Percentiles rank a stretch among this genome's conserved stretches.
phyloP scores from a whole-genome alignment of 257 asterid species.

The Solanum rostratum region DNA sequence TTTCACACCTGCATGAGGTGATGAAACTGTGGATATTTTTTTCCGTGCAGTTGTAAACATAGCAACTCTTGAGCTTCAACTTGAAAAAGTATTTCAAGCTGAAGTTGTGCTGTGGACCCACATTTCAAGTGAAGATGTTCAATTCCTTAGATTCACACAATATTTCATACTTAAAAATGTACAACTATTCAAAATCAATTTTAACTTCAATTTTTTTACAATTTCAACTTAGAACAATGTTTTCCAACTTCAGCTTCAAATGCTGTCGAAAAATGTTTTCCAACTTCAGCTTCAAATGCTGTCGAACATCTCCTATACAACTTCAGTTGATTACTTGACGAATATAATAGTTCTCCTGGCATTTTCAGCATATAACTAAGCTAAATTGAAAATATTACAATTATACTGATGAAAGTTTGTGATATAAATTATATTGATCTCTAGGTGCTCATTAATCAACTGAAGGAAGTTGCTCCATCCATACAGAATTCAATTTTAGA shows the following conservation, averaged over 20 bases:
- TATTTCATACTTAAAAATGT: background rate
- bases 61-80: background rate
- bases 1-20: background rate
- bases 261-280: background rate
- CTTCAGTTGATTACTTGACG: background rate
- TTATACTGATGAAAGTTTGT: background rate
- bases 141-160: background rate
- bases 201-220: background rate
- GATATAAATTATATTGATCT: constrained; percentile 8
- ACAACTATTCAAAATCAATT: background rate
- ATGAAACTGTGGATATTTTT: background rate
- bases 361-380: background rate
- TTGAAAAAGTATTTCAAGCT: background rate
- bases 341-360: background rate
- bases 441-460: constrained; percentile 94
- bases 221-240: background rate
- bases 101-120: background rate
- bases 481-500: constrained; percentile 80
- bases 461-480: constrained; percentile 93
- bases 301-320: background rate
- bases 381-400: background rate
- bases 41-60: background rate
- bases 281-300: background rate
- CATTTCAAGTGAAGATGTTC: background rate
- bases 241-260: background rate